phyloP scores from a whole-genome alignment of 164 flowering plant genomes.

The Santalum album region DNA sequence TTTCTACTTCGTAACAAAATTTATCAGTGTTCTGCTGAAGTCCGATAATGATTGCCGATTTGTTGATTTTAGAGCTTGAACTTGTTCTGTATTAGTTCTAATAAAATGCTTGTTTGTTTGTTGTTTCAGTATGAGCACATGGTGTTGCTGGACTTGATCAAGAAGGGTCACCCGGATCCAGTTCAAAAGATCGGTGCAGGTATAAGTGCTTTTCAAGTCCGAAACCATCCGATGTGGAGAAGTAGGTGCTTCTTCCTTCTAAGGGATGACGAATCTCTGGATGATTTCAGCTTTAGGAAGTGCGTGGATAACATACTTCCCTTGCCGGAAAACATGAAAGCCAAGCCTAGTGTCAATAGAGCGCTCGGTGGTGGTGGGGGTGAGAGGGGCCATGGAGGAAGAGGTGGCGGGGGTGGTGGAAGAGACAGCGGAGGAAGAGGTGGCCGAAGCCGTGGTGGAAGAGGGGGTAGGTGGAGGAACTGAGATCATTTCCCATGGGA shows the following conservation, averaged over 20 bases:
- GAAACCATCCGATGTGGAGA: constrained; percentile 70
- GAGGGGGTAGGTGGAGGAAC: constrained; percentile 38
- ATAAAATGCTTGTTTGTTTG: background rate
- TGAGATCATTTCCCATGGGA: too few relatives aligned
- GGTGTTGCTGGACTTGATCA: constrained; percentile 65
- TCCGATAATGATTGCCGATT: too few relatives aligned
- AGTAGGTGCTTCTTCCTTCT: constrained; percentile 80
- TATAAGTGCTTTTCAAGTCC: constrained; percentile 57
- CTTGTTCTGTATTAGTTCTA: background rate
- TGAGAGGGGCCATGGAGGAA: constrained; percentile 16
- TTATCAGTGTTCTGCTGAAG: too few relatives aligned
- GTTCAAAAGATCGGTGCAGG: constrained; percentile 75
- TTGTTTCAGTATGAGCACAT: constrained; percentile 66
- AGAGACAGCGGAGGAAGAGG: constrained; percentile 35
- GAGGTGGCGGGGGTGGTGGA: constrained; percentile 29
- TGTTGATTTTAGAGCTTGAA: too few relatives aligned
- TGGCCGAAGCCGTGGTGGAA: constrained; percentile 41
- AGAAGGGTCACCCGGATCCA: constrained; percentile 73
- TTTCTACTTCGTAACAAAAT: too few relatives aligned
- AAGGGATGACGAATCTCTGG: constrained; percentile 56
- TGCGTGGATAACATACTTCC: constrained; percentile 84
- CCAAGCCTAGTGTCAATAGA: constrained; percentile 34
- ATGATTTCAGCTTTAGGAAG: constrained; percentile 96
- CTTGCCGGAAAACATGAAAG: constrained; percentile 77
- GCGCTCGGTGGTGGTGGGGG: constrained; percentile 34